A percentile compares a stretch with the other conserved stretches of the same genome.
These are phyloP conservation scores for Botrytis paeoniae DNA, from an alignment of 2,329 filamentous ascomycete species.

Conservation along the genomic window DNA sequence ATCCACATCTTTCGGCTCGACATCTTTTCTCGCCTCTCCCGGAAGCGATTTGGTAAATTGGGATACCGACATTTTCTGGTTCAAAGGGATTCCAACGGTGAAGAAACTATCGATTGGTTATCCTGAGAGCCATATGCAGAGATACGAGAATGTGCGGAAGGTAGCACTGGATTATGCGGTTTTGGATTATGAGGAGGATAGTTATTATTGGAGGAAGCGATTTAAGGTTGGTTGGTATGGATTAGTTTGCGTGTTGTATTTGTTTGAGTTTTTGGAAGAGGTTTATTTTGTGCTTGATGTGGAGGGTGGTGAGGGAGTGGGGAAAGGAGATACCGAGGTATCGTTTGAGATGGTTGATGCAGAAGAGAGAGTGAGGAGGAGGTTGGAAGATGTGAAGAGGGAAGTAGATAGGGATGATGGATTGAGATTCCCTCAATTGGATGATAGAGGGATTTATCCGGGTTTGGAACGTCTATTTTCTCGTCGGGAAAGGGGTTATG, in stretches of 20 bases:
- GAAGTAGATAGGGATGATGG: neutral
- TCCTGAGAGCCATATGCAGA: neutral
- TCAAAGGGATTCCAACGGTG: neutral
- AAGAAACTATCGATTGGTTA: neutral
- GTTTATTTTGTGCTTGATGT: conserved; percentile 16
- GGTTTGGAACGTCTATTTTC: neutral
- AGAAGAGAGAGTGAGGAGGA: neutral
- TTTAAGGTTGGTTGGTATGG: neutral
- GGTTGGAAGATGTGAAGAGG: neutral
- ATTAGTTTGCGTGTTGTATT: neutral
- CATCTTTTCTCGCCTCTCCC: neutral
- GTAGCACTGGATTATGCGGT: conserved; percentile 11
- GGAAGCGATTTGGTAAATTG: neutral
- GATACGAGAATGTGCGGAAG: conserved; percentile 1
- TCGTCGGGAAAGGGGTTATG: neutral
- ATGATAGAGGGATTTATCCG: conserved; percentile 14
- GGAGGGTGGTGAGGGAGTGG: neutral
- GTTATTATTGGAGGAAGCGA: neutral
- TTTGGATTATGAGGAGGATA: conserved; percentile 15
- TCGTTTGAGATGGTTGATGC: conserved; percentile 8
- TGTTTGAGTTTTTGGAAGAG: conserved; percentile 11
- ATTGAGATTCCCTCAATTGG: conserved; percentile 13
- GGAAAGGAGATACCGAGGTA: neutral
- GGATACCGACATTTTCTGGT: conserved; percentile 13
- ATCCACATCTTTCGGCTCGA: neutral